Conservation (phyloP, 1,284 basidiomycete genomes). For the Fomitopsis palustris region DNA sequence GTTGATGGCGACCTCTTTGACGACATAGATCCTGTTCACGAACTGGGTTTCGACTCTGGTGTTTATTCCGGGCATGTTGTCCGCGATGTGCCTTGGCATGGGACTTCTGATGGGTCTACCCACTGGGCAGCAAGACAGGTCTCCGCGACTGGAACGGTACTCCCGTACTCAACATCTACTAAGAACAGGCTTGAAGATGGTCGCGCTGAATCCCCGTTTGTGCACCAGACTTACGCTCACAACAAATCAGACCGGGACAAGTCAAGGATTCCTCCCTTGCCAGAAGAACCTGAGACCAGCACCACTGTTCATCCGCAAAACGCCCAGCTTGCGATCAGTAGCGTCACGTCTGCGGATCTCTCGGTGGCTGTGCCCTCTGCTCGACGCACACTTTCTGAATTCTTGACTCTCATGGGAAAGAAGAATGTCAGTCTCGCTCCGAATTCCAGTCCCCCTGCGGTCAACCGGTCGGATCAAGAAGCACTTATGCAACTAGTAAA, state of each 20-base stretch:
- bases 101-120: too few species aligned
- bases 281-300: too few species aligned
- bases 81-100: background rate
- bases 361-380: slow-evolving; percentile 2
- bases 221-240: too few species aligned
- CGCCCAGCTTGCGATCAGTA: background rate
- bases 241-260: too few species aligned
- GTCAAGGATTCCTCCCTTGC: too few species aligned
- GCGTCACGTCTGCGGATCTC: background rate
- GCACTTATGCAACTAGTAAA: background rate
- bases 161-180: too few species aligned
- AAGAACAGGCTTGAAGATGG: too few species aligned
- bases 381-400: slow-evolving; percentile 17
- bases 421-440: background rate
- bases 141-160: too few species aligned
- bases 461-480: background rate
- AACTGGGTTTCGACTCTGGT: slow-evolving; percentile 5
- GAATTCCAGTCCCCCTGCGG: background rate
- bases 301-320: too few species aligned
- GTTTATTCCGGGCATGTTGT: background rate
- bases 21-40: slow-evolving; percentile 24
- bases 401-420: slow-evolving; percentile 17
- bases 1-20: slow-evolving; percentile 21
- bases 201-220: too few species aligned
- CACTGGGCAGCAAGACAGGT: too few species aligned